phyloP scores from a whole-genome alignment of 306 rosid genomes.

The Glycyrrhiza uralensis region DNA sequence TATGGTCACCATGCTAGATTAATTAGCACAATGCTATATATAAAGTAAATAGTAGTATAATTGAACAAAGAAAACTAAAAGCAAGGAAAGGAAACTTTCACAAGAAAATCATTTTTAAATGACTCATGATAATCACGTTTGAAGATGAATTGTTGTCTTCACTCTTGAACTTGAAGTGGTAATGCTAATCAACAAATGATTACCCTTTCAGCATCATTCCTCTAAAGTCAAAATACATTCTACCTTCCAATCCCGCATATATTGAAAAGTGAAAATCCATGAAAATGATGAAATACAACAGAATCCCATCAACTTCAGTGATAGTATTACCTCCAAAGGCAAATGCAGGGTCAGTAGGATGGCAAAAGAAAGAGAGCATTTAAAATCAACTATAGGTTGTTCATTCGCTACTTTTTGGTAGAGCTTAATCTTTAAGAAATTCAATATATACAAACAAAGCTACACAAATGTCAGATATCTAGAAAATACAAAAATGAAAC shows the following conservation, averaged over 20 bases:
- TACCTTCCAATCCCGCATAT: not conserved
- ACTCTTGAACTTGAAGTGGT: not conserved
- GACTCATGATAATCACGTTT: not conserved
- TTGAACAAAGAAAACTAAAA: slow-evolving; percentile 10
- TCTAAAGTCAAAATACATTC: slow-evolving; percentile 8
- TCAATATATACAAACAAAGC: slow-evolving; percentile 12
- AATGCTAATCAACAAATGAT: not conserved
- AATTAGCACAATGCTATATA: not conserved
- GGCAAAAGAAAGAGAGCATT: slow-evolving; percentile 6
- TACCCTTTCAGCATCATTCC: slow-evolving; percentile 1
- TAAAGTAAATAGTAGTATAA: not conserved
- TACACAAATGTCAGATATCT: not conserved
- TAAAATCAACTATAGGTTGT: not conserved
- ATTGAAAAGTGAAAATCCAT: slow-evolving; percentile 9
- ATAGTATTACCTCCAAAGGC: not conserved
- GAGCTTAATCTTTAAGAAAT: slow-evolving; percentile 3
- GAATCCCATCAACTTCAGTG: not conserved
- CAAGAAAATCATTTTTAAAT: not conserved
- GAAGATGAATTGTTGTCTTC: not conserved
- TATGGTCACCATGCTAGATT: slow-evolving; percentile 11
- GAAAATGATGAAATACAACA: slow-evolving; percentile 13
- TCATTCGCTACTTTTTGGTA: not conserved
- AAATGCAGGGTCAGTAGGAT: not conserved
- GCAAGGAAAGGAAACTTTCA: not conserved
- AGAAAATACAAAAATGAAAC: not conserved